Evolutionary conservation across 441 rosid species (phyloP).

Genomic region (Pelargonium fulgidum): DNA sequence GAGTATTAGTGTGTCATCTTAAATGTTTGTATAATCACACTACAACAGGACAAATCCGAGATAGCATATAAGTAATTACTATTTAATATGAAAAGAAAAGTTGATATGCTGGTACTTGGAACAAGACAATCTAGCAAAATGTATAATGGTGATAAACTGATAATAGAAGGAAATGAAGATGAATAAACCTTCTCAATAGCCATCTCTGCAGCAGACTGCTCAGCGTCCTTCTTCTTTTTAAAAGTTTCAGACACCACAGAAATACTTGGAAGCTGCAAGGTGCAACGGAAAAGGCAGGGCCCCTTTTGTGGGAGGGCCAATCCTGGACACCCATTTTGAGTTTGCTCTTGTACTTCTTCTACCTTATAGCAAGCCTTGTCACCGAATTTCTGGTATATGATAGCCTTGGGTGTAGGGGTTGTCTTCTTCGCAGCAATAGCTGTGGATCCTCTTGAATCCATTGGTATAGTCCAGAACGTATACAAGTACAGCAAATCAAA

Average conservation of each 20-base stretch:
- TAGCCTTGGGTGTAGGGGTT: constrained; percentile 62
- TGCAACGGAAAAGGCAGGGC: constrained; percentile 67
- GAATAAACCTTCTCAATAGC: constrained; percentile 60
- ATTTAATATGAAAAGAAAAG: background rate
- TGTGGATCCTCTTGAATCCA: constrained; percentile 30
- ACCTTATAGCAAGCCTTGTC: constrained; percentile 47
- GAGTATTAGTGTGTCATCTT: background rate
- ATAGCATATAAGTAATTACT: background rate
- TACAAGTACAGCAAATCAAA: background rate
- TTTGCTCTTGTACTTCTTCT: constrained; percentile 64
- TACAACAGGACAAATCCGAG: background rate
- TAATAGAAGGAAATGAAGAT: constrained; percentile 11
- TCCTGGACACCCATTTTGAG: constrained; percentile 72
- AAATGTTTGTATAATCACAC: background rate
- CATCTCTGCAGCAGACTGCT: constrained; percentile 84
- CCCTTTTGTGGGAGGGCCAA: constrained; percentile 69
- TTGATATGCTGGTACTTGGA: background rate
- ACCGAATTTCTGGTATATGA: constrained; percentile 67
- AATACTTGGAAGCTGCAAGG: constrained; percentile 69
- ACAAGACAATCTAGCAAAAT: constrained; percentile 10
- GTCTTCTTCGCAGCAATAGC: constrained; percentile 30
- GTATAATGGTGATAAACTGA: background rate
- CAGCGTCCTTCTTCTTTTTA: constrained; percentile 82
- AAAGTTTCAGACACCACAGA: constrained; percentile 52
- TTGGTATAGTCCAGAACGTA: constrained; percentile 16